phyloP scores from a whole-genome alignment of 1,284 basidiomycete genomes.

The Abortiporus biennis region DNA sequence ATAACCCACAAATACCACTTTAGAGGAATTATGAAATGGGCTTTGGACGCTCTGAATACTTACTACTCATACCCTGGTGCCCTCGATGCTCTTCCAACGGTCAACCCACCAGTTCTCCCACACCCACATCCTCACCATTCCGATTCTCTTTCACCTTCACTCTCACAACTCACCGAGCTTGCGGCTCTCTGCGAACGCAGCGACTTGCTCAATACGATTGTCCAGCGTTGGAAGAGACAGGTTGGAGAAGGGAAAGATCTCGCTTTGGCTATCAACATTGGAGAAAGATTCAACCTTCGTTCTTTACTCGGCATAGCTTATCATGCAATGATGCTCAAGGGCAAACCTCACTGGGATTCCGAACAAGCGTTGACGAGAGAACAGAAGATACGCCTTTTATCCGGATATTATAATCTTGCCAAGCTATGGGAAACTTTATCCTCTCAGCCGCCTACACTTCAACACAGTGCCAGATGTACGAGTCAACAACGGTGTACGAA shows the following conservation, averaged over 20 bases:
- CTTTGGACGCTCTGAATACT: constrained; percentile 34
- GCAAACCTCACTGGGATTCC: constrained; percentile 34
- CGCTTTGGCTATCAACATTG: constrained; percentile 33
- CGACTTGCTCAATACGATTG: constrained; percentile 33
- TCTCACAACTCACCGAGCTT: constrained; percentile 38
- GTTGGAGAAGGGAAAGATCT: constrained; percentile 36
- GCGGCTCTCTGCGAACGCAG: constrained; percentile 38
- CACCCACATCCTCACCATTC: constrained; percentile 4
- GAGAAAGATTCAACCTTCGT: constrained; percentile 37
- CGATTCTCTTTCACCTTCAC: constrained; percentile 15
- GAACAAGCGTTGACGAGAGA: constrained; percentile 30
- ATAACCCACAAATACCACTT: constrained; percentile 55
- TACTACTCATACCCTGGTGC: constrained; percentile 30
- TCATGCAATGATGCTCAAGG: constrained; percentile 36
- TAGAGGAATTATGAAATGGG: constrained; percentile 44
- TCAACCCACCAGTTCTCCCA: constrained; percentile 12
- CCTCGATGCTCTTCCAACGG: constrained; percentile 17
- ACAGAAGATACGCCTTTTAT: constrained; percentile 35
- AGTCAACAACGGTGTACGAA: constrained; percentile 36
- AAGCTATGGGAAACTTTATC: constrained; percentile 36
- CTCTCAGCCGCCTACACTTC: constrained; percentile 29
- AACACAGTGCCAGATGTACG: constrained; percentile 33
- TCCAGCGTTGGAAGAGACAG: constrained; percentile 34
- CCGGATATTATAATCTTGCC: constrained; percentile 35
- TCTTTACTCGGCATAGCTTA: constrained; percentile 35